Evolutionary conservation across 2,329 filamentous ascomycete genomes (phyloP).

Genomic region (Venturia effusa): DNA sequence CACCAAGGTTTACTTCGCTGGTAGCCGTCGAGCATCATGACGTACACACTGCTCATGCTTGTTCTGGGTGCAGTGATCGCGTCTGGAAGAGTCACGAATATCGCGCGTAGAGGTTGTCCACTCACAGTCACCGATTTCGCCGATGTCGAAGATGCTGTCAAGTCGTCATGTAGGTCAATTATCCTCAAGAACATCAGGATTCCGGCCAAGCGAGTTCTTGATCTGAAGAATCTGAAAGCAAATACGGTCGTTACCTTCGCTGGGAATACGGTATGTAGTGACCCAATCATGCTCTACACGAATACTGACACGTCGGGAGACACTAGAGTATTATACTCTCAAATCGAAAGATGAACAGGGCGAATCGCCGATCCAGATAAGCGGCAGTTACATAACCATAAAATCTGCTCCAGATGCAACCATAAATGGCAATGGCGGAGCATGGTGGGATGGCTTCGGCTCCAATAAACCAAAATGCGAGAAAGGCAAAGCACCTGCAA

Average conservation of each 20-base stretch:
- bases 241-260: slow-evolving; percentile 21
- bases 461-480: slow-evolving; percentile 19
- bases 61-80: background rate
- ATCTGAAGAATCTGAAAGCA: slow-evolving; percentile 23
- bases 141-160: background rate
- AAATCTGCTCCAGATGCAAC: slow-evolving; percentile 39
- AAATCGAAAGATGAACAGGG: slow-evolving; percentile 4
- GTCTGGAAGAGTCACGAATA: background rate
- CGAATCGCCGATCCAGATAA: slow-evolving; percentile 7
- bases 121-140: slow-evolving; percentile 3
- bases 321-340: background rate
- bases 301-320: background rate
- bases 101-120: background rate
- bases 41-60: background rate
- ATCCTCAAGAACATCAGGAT: slow-evolving; percentile 26
- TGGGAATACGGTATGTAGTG: slow-evolving; percentile 10
- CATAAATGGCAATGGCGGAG: slow-evolving; percentile 45
- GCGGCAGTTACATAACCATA: slow-evolving; percentile 41
- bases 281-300: background rate
- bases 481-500: background rate
- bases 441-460: slow-evolving; percentile 40
- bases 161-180: slow-evolving; percentile 25
- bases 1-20: background rate
- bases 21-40: background rate
- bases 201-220: slow-evolving; percentile 26